Evolutionary conservation across 306 rosid genomes (phyloP), one percentile per base, ranked within the genome.

Genomic region (Casuarina cunninghamiana): DNA sequence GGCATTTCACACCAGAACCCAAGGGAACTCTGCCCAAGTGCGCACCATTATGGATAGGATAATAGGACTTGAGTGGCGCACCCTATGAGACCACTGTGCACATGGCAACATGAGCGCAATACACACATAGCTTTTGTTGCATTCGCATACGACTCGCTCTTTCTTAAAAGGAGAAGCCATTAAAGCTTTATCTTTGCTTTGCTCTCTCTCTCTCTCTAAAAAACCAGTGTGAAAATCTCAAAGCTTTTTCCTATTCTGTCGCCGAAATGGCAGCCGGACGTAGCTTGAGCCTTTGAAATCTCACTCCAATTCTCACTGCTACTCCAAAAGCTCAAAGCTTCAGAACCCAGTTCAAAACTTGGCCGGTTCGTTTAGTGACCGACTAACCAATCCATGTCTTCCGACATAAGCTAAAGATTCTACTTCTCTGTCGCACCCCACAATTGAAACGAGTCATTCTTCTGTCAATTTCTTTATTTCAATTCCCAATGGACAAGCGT

Each of bases 341-440:
- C 80, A 72, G 17, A 48, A 16, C 71, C 83, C 61, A 62, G 1
- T 58, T 3, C 7, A 72, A 50, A 53, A 9, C 9, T 3, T 5
- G 0, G 53, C 17, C 1, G 10, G 46, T 61, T 32, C 16, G 45
- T 65, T 8, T 19, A 5, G 32, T 26, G 32, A 26, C 32, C 63
- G 13, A 53, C 70, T 37, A 63, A 41, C 49, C 55, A 76, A 84
- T 87, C 97, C 88, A 93, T 93, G 98, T 91, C 97, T 82, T 93
- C 97, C 58, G 98, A 91, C 72, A 93, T 91, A 53, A 83, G 97
- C 92, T 93, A 90, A 78, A 77, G 3, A 48, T 10, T 10, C 1
- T 48, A 26, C 15, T 19, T 1, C 5, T 32, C 3, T 58, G 10
- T 10, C 16, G 39, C 39, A 7, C 16, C 26, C 13, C 3, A 10